Evolutionary conservation across 768 basidiomycete genomes (phyloP).

Genomic region (Lentinus brumalis): DNA sequence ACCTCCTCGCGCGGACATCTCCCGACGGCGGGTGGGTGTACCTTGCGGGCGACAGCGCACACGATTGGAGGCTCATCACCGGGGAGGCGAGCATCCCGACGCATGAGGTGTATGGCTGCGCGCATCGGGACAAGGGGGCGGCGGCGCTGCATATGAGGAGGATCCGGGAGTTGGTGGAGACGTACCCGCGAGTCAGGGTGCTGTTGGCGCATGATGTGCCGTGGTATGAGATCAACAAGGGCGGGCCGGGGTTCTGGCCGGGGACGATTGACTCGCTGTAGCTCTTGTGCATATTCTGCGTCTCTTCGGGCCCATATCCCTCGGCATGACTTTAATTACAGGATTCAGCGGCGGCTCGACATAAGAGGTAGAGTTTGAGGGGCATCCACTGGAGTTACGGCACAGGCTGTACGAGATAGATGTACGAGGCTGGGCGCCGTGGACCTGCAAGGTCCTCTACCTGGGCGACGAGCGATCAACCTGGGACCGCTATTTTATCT

Average conservation of each 20-base stretch:
- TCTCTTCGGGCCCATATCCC: no score
- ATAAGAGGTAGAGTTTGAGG: no score
- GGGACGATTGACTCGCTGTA: conserved; percentile 18
- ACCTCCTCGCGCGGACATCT: conserved; percentile 56
- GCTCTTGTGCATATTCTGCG: no score
- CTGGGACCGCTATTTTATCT: no score
- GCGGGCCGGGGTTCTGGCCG: conserved; percentile 40
- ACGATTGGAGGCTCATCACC: conserved; percentile 13
- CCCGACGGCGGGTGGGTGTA: conserved; percentile 50
- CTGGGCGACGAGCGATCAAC: no score
- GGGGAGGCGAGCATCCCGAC: conserved; percentile 39
- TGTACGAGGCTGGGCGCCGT: no score
- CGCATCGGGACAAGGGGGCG: conserved; percentile 43
- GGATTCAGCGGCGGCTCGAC: no score
- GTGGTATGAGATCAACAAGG: conserved; percentile 52
- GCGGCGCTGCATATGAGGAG: conserved; percentile 46
- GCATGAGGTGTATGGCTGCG: conserved; percentile 35
- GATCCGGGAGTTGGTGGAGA: conserved; percentile 35
- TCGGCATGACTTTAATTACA: no score
- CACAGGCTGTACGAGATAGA: no score
- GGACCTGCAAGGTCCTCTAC: no score
- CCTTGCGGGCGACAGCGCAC: conserved; percentile 16
- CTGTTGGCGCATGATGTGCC: conserved; percentile 54
- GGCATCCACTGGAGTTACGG: no score
- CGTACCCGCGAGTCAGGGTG: conserved; percentile 43